Evolutionary conservation across 495 filamentous ascomycete species (phyloP).

Genomic region (Acidiella bohemica): DNA sequence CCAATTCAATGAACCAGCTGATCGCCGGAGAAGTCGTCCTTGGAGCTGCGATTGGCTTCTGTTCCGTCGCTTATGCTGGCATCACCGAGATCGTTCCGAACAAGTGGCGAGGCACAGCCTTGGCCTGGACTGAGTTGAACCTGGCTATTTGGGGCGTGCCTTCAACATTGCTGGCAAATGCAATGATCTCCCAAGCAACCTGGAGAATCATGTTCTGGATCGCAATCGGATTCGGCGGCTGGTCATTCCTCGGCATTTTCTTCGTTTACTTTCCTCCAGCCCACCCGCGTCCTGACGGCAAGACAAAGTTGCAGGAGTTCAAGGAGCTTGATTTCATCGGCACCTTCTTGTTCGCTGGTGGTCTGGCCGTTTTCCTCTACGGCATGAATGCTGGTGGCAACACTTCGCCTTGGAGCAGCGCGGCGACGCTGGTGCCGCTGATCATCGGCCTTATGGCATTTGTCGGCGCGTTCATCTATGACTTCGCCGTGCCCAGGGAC

Average conservation of each 20-base stretch:
- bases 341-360: constrained; percentile 9
- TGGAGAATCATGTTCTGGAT: constrained; percentile 22
- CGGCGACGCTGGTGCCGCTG: constrained; percentile 5
- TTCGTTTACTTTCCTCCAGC: constrained; percentile 16
- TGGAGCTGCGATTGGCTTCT: constrained; percentile 11
- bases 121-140: constrained; percentile 14
- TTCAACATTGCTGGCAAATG: constrained; percentile 14
- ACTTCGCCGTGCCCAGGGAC: constrained; percentile 7
- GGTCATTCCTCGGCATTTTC: constrained; percentile 9
- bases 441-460: constrained; percentile 10
- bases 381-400: constrained; percentile 12
- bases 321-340: constrained; percentile 18
- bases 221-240: constrained; percentile 10
- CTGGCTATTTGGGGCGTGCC: constrained; percentile 10
- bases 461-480: constrained; percentile 7
- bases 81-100: constrained; percentile 18
- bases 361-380: constrained; percentile 12
- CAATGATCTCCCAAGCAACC: constrained; percentile 17
- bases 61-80: constrained; percentile 13
- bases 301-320: constrained; percentile 16
- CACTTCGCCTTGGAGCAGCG: constrained; percentile 13
- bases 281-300: constrained; percentile 8
- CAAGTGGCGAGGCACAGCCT: constrained; percentile 8
- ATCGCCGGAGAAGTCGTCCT: constrained; percentile 16
- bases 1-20: constrained; percentile 15